phyloP scores from a whole-genome alignment of 2,329 filamentous ascomycete species.

The Amesomyces nigricolor region DNA sequence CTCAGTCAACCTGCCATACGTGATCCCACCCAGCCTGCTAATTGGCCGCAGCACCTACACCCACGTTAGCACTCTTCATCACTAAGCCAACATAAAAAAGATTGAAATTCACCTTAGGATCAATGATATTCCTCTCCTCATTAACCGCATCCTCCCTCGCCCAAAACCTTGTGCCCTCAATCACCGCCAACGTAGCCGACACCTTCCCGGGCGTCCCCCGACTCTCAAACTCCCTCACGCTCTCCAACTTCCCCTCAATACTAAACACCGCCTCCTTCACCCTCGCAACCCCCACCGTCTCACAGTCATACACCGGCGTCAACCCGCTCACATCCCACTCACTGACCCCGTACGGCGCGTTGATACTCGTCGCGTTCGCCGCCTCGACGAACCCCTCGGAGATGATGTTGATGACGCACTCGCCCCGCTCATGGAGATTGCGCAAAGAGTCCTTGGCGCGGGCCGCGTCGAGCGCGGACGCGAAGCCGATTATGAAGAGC shows the following conservation, averaged over 20 bases:
- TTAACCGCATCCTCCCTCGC: constrained; percentile 83
- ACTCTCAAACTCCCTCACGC: constrained; percentile 72
- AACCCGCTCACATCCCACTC: constrained; percentile 79
- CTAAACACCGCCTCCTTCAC: constrained; percentile 79
- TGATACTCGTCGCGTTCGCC: constrained; percentile 73
- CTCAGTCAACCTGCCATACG: constrained; percentile 61
- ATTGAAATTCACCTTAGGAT: constrained; percentile 52
- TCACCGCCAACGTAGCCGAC: constrained; percentile 65
- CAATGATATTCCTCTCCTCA: constrained; percentile 66
- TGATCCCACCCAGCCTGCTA: constrained; percentile 76
- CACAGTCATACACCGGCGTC: constrained; percentile 59
- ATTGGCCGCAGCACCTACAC: constrained; percentile 65
- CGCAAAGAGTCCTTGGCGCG: constrained; percentile 71
- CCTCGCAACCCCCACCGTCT: constrained; percentile 62
- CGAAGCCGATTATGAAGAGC: constrained; percentile 61
- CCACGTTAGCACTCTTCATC: constrained; percentile 12
- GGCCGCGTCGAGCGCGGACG: constrained; percentile 36
- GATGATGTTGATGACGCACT: constrained; percentile 86
- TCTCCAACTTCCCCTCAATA: constrained; percentile 74
- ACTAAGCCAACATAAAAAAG: neutral
- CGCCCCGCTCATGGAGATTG: constrained; percentile 65
- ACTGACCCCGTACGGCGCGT: constrained; percentile 67
- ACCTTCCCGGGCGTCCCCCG: constrained; percentile 64
- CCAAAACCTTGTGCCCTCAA: constrained; percentile 87
- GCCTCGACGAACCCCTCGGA: constrained; percentile 80